Evolutionary conservation across 2,329 filamentous ascomycete genomes (phyloP).

Genomic region (Cladosporium sp.): DNA sequence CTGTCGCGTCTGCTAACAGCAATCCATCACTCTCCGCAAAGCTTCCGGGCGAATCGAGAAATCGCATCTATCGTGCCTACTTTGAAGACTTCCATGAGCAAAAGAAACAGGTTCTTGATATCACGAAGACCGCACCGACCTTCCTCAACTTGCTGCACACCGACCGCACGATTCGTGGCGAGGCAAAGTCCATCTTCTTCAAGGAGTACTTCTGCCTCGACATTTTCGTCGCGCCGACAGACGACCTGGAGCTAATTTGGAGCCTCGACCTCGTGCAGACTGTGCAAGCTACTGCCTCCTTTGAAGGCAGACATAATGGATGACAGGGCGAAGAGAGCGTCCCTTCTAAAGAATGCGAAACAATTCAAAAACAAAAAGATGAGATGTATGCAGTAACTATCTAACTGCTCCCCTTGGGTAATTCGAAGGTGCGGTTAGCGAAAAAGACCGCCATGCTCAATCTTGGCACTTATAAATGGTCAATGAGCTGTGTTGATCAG

Average conservation of each 20-base stretch:
- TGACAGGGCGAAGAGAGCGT: neutral
- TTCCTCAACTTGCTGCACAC: neutral
- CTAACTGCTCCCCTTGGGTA: constrained; percentile 82
- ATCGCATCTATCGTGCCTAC: neutral
- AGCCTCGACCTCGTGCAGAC: no score
- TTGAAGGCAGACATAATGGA: neutral
- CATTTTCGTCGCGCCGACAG: neutral
- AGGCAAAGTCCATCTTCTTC: neutral
- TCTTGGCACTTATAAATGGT: constrained; percentile 94
- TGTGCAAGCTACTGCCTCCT: neutral
- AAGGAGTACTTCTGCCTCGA: neutral
- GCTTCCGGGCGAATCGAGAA: neutral
- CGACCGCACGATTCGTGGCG: neutral
- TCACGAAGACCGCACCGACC: neutral
- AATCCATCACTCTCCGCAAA: neutral
- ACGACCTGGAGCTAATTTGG: neutral
- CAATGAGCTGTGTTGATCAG: constrained; percentile 70
- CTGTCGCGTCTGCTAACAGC: neutral
- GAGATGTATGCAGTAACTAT: constrained; percentile 58
- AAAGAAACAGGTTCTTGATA: neutral
- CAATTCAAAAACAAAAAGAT: neutral
- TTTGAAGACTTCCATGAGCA: neutral
- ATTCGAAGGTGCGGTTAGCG: constrained; percentile 92
- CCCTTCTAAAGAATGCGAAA: neutral
- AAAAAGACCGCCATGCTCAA: constrained; percentile 79